Evolutionary conservation across 805 yeast genomes (phyloP).

Genomic region (Jamesozyma piceae): DNA sequence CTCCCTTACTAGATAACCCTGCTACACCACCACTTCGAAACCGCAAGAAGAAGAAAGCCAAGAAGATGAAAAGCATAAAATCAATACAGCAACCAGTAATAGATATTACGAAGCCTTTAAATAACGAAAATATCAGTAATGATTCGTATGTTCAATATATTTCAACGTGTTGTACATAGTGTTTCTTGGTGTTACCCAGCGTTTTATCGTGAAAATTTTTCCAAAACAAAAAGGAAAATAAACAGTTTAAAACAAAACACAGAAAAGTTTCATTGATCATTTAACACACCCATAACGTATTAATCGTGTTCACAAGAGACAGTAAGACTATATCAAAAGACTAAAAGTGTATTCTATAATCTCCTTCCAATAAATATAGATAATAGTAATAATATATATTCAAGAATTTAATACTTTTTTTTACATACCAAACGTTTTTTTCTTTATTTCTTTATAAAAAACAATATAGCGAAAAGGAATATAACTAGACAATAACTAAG

Average conservation of each 20-base stretch:
- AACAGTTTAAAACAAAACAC: no score
- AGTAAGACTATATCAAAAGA: no score
- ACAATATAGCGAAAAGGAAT: neutral
- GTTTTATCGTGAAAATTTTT: no score
- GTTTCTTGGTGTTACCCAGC: neutral
- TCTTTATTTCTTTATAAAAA: neutral
- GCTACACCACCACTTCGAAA: neutral
- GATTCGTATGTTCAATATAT: neutral
- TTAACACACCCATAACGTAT: no score
- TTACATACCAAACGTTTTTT: neutral
- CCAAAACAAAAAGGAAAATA: no score
- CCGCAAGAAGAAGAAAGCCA: neutral
- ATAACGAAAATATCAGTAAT: neutral
- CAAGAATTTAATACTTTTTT: neutral
- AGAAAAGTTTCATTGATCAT: no score
- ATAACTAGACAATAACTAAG: neutral
- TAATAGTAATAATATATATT: neutral
- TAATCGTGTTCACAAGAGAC: no score
- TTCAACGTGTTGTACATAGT: neutral
- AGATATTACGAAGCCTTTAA: constrained; percentile 1
- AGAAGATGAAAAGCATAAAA: neutral
- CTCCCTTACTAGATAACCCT: neutral
- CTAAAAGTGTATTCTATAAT: neutral
- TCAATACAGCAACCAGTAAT: neutral
- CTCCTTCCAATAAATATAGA: neutral